Conservation (phyloP, 2,329 filamentous ascomycete species). For the Pseudogymnoascus sp. region DNA sequence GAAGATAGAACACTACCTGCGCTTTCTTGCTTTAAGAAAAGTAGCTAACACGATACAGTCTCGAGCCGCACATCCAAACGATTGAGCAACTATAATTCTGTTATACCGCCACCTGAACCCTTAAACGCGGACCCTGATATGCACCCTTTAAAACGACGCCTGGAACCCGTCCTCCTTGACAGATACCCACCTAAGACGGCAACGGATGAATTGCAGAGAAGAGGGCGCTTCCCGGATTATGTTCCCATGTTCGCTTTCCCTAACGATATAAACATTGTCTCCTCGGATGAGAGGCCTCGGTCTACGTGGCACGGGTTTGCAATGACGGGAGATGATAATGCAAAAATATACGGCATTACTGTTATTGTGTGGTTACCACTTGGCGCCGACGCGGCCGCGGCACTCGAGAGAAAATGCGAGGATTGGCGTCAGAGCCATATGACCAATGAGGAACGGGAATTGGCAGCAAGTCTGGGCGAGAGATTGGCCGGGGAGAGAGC, state of each 20-base stretch:
- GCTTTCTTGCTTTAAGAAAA: not conserved
- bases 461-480: conserved; percentile 86
- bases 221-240: conserved; percentile 90
- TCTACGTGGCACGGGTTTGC: conserved; percentile 99
- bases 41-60: conserved; percentile 36
- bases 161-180: conserved; percentile 93
- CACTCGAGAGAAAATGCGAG: conserved; percentile 75
- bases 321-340: conserved; percentile 90
- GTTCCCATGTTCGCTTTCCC: conserved; percentile 99
- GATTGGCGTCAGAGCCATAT: conserved; percentile 80
- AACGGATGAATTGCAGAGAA: conserved; percentile 68
- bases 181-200: conserved; percentile 82
- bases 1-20: not conserved
- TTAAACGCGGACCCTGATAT: conserved; percentile 84
- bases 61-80: conserved; percentile 77
- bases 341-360: conserved; percentile 85
- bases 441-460: conserved; percentile 82
- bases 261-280: conserved; percentile 95
- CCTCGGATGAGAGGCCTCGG: conserved; percentile 83
- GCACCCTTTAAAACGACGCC: conserved; percentile 89
- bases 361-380: conserved; percentile 90
- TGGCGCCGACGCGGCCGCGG: conserved; percentile 71
- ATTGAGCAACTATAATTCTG: conserved; percentile 95
- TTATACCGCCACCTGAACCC: conserved; percentile 88
- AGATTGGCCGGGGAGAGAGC: conserved; percentile 81